A percentile compares a stretch with the other conserved stretches of the same genome.
These are phyloP conservation scores for Sporothrix brunneoviolacea DNA, from an alignment of 2,329 filamentous ascomycete genomes.

Conservation along the genomic window DNA sequence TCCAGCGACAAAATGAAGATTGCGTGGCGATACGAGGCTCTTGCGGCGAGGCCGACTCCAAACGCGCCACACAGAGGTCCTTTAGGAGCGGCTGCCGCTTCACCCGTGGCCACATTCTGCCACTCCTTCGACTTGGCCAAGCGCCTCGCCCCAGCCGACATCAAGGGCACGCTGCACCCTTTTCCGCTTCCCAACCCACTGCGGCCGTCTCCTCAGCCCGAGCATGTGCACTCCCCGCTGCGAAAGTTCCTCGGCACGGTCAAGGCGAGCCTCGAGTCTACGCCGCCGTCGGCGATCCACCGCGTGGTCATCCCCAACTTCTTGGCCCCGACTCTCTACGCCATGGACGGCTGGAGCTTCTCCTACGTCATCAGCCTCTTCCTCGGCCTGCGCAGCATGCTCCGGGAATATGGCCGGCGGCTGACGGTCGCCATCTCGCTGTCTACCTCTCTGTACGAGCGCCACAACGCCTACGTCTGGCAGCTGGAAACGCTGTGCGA, in stretches of 20 bases:
- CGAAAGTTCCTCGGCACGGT: conserved; percentile 56
- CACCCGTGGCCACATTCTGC: conserved; percentile 45
- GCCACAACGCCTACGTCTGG: conserved; percentile 65
- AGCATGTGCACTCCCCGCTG: conserved; percentile 47
- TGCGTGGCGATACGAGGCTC: conserved; percentile 89
- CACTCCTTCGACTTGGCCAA: conserved; percentile 68
- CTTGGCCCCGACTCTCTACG: conserved; percentile 80
- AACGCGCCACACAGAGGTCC: neutral
- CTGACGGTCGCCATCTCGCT: conserved; percentile 70
- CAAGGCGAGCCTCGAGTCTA: conserved; percentile 47
- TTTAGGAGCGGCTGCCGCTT: neutral
- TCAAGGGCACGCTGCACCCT: conserved; percentile 44
- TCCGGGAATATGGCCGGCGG: conserved; percentile 59
- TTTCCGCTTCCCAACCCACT: conserved; percentile 44
- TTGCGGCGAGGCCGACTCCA: conserved; percentile 36
- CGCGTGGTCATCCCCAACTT: conserved; percentile 78
- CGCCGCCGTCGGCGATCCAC: conserved; percentile 59
- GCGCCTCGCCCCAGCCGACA: conserved; percentile 45
- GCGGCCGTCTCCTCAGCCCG: conserved; percentile 15
- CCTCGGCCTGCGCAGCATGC: conserved; percentile 66
- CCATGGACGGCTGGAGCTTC: conserved; percentile 61
- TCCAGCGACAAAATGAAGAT: conserved; percentile 87
- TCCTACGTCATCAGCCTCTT: conserved; percentile 72
- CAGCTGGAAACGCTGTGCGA: conserved; percentile 85
- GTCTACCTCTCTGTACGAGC: conserved; percentile 72